A percentile compares a stretch with the other conserved stretches of the same genome.
Evolutionary conservation across 2,329 filamentous ascomycete genomes (phyloP).

Genomic region (Beauveria asiatica): DNA sequence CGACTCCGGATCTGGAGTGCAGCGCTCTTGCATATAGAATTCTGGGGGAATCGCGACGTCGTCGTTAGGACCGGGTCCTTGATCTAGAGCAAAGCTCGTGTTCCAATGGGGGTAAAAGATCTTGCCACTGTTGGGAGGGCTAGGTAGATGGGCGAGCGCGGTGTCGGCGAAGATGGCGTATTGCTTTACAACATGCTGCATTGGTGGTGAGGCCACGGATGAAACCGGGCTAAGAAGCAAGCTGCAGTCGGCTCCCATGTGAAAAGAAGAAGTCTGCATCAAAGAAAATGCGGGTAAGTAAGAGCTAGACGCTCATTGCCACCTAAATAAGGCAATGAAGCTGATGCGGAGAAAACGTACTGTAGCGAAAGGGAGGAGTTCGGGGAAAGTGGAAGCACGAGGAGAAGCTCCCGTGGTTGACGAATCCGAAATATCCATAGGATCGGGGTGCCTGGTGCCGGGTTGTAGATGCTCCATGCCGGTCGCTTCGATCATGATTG

Average conservation of each 20-base stretch:
- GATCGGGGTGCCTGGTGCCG: not conserved
- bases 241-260: slow-evolving; percentile 30
- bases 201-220: slow-evolving; percentile 37
- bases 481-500: not conserved
- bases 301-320: not conserved
- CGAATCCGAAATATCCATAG: not conserved
- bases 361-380: slow-evolving; percentile 1
- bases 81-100: slow-evolving; percentile 29
- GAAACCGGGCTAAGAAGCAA: slow-evolving; percentile 45
- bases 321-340: not conserved
- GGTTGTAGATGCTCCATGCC: not conserved
- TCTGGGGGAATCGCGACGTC: slow-evolving; percentile 26
- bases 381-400: not conserved
- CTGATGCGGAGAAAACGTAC: not conserved
- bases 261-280: slow-evolving; percentile 23
- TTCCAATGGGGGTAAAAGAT: slow-evolving; percentile 34
- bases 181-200: slow-evolving; percentile 35
- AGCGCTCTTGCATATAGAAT: slow-evolving; percentile 31
- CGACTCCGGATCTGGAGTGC: slow-evolving; percentile 27
- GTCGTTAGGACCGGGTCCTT: slow-evolving; percentile 18
- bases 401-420: not conserved
- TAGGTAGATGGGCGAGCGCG: slow-evolving; percentile 34
- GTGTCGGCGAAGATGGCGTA: slow-evolving; percentile 28
- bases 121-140: slow-evolving; percentile 38
- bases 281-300: not conserved